A percentile compares a stretch with the other conserved stretches of the same genome.
Evolutionary conservation across 75 land plant genomes (phyloP).

Genomic region (Pinus tabuliformis): DNA sequence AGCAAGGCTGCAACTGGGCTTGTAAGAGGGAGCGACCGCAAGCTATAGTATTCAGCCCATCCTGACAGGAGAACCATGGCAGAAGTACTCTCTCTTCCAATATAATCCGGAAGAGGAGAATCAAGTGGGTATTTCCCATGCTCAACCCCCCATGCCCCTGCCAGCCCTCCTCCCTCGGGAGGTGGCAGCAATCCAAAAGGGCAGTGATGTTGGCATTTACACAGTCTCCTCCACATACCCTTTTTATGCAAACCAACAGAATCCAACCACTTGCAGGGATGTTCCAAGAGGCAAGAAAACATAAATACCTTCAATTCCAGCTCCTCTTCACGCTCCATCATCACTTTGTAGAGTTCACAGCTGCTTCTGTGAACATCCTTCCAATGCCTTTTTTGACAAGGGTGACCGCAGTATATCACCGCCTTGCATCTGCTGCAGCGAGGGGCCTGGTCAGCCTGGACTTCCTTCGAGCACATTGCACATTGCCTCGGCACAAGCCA

Average conservation of each 20-base stretch:
- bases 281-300: conserved; percentile 50
- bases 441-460: conserved; percentile 38
- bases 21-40: conserved; percentile 49
- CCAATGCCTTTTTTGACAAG: conserved; percentile 78
- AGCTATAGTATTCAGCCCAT: conserved; percentile 66
- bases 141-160: conserved; percentile 50
- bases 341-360: conserved; percentile 67
- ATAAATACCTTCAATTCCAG: conserved; percentile 53
- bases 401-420: conserved; percentile 58
- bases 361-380: conserved; percentile 60
- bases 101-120: conserved; percentile 20
- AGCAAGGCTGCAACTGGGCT: conserved; percentile 68
- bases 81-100: conserved; percentile 9
- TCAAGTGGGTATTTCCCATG: conserved; percentile 43
- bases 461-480: conserved; percentile 50
- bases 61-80: conserved; percentile 44
- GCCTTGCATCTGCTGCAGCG: conserved; percentile 66
- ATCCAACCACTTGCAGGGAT: conserved; percentile 70
- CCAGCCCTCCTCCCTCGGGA: conserved; percentile 24
- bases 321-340: conserved; percentile 81
- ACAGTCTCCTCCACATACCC: conserved; percentile 75
- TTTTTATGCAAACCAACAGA: conserved; percentile 53
- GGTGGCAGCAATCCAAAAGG: conserved; percentile 66
- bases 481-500: conserved; percentile 41
- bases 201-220: conserved; percentile 42